Conservation (phyloP, 768 basidiomycete genomes). For the Mycena indigotica region DNA sequence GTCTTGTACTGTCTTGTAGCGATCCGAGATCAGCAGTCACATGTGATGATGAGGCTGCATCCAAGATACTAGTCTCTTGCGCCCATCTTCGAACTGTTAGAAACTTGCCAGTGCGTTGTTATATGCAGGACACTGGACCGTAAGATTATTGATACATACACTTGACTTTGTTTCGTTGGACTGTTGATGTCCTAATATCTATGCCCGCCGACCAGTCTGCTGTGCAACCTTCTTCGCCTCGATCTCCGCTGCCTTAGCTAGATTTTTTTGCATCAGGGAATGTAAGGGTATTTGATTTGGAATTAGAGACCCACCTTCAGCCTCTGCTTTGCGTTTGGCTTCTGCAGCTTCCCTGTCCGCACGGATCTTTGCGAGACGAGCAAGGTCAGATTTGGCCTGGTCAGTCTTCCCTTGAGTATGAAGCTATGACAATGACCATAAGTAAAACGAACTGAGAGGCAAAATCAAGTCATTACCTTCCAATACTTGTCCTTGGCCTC, state of each 20-base stretch:
- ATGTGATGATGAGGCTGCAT: no score
- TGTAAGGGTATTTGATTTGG: no score
- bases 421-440: slow-evolving; percentile 44
- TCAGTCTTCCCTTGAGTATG: slow-evolving; percentile 85
- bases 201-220: not conserved
- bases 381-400: slow-evolving; percentile 86
- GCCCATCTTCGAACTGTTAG: no score
- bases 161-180: no score
- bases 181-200: no score
- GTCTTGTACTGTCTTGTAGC: no score
- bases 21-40: no score
- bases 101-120: no score
- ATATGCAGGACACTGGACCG: no score
- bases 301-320: slow-evolving; percentile 72
- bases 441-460: not conserved
- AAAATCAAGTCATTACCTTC: slow-evolving; percentile 56
- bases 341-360: slow-evolving; percentile 87
- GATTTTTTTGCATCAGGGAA: no score
- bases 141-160: no score
- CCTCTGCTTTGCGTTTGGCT: slow-evolving; percentile 86
- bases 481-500: slow-evolving; percentile 86
- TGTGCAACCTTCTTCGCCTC: not conserved
- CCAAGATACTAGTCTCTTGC: no score
- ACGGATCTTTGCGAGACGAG: slow-evolving; percentile 81
- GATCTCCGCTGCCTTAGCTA: not conserved